These are phyloP conservation scores for Aspergillus udagawae DNA, from an alignment of 2,329 filamentous ascomycete species.

Conservation along the genomic window DNA sequence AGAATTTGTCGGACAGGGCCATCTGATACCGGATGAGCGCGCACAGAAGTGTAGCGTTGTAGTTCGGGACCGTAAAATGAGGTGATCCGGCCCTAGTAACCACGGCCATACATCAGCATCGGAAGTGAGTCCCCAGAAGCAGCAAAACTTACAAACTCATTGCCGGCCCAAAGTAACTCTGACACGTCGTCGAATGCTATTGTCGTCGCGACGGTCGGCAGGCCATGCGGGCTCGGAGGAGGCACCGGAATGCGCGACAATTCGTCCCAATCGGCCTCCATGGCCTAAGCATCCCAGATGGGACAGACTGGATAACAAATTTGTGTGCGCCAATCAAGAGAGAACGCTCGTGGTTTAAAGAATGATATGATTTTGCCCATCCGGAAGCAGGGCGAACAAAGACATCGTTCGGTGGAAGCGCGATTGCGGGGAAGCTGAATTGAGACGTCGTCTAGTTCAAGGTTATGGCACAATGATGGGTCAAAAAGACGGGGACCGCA, in stretches of 20 bases:
- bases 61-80: conserved; percentile 86
- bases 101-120: conserved; percentile 14
- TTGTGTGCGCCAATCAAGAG: not conserved
- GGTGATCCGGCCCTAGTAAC: conserved; percentile 71
- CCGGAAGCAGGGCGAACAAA: conserved; percentile 27
- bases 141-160: conserved; percentile 67
- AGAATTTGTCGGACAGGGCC: conserved; percentile 82
- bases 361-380: conserved; percentile 25
- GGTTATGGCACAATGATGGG: conserved; percentile 1
- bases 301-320: conserved; percentile 4
- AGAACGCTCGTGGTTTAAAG: conserved; percentile 1
- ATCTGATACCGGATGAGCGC: conserved; percentile 68
- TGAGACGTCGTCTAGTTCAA: conserved; percentile 2
- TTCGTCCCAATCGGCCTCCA: conserved; percentile 55
- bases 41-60: conserved; percentile 85
- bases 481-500: not conserved
- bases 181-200: conserved; percentile 85
- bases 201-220: conserved; percentile 69
- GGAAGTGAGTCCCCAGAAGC: conserved; percentile 4
- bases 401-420: conserved; percentile 33
- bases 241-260: conserved; percentile 78
- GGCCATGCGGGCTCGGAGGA: conserved; percentile 66
- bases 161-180: conserved; percentile 90
- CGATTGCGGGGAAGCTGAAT: conserved; percentile 35
- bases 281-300: conserved; percentile 24